A percentile compares a stretch with the other conserved stretches of the same genome.
Evolutionary conservation across 2,329 filamentous ascomycete species (phyloP).

Genomic region (Cladosporium sp.): DNA sequence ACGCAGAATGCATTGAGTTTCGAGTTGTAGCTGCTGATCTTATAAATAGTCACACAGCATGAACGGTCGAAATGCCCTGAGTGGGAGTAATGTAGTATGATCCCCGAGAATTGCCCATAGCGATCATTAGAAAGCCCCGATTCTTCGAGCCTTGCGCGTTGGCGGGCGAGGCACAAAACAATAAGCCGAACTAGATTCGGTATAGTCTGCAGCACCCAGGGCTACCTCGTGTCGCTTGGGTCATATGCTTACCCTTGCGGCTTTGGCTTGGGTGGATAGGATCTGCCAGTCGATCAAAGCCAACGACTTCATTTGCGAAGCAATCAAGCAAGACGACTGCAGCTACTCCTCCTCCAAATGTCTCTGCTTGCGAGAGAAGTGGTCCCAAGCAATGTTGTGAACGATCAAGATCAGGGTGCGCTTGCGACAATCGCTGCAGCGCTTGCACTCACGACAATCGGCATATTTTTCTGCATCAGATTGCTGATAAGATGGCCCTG

Average conservation of each 20-base stretch:
- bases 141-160: neutral
- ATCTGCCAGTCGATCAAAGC: neutral
- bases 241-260: neutral
- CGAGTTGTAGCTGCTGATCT: neutral
- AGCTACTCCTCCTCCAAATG: neutral
- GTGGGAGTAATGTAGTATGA: neutral
- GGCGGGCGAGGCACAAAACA: neutral
- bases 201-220: neutral
- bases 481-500: conserved; percentile 21
- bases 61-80: neutral
- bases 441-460: neutral
- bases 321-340: neutral
- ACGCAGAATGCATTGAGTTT: neutral
- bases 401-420: conserved; percentile 1
- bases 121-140: no score
- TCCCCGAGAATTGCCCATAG: neutral
- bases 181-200: neutral
- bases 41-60: neutral
- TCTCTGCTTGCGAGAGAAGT: neutral
- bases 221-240: neutral
- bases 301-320: neutral
- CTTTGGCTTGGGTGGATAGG: neutral
- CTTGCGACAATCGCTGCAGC: neutral
- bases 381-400: neutral
- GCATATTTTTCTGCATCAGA: conserved; percentile 9